These are phyloP conservation scores for Bodo saltans DNA, from an alignment of 78 protist species.

Conservation along the genomic window DNA sequence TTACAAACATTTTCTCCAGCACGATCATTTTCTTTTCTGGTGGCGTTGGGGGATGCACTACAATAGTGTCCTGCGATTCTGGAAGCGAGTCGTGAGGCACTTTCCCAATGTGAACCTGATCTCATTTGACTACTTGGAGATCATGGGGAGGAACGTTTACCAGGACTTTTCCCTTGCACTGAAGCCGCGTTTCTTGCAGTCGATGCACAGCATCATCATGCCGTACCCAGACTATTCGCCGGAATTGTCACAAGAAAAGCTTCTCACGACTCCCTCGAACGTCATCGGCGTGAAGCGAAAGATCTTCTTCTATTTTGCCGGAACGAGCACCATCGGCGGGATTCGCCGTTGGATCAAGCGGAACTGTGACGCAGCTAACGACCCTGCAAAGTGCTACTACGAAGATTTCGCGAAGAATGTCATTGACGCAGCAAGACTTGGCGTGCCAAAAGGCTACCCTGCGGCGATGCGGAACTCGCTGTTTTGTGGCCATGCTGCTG, in stretches of 20 bases:
- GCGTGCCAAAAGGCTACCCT: slow-evolving; percentile 10
- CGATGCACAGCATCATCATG: neutral
- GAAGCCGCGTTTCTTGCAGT: neutral
- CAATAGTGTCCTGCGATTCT: neutral
- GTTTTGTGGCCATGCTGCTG: slow-evolving; percentile 19
- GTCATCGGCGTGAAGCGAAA: neutral
- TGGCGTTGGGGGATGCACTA: slow-evolving; percentile 33
- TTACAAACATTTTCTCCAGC: neutral
- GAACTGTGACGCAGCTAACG: neutral
- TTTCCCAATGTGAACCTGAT: slow-evolving; percentile 7
- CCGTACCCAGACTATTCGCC: slow-evolving; percentile 28
- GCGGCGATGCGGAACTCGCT: neutral
- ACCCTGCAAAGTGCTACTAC: neutral
- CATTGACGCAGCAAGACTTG: neutral
- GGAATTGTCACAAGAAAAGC: too few relatives aligned
- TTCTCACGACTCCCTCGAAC: too few relatives aligned
- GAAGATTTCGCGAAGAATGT: neutral
- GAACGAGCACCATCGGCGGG: slow-evolving; percentile 23
- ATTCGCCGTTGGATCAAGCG: slow-evolving; percentile 12
- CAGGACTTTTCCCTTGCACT: slow-evolving; percentile 21
- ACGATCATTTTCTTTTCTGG: slow-evolving; percentile 22
- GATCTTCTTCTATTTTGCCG: neutral
- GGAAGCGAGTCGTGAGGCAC: neutral
- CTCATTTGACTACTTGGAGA: slow-evolving; percentile 9
- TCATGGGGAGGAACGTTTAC: slow-evolving; percentile 2